phyloP scores from a whole-genome alignment of 2,329 filamentous ascomycete genomes.

The Hypocrella siamensis region DNA sequence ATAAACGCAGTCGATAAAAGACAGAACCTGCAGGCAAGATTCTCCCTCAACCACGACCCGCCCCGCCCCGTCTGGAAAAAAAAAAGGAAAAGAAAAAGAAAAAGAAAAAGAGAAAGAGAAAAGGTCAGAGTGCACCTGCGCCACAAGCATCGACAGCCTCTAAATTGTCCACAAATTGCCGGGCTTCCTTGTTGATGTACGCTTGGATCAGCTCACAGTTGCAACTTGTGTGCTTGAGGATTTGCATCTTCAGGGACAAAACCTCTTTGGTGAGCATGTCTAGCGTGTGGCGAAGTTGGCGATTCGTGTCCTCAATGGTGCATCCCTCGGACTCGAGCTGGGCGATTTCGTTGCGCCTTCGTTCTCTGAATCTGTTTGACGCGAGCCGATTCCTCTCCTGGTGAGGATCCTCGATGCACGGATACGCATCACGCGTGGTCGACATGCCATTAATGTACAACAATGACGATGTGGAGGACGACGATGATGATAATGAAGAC shows the following conservation, averaged over 20 bases:
- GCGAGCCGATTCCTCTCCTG: constrained; percentile 10
- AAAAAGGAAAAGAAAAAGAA: not conserved
- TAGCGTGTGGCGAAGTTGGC: constrained; percentile 3
- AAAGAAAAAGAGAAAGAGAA: not conserved
- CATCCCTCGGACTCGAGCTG: constrained; percentile 7
- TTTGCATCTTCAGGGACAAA: constrained; percentile 9
- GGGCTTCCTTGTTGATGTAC: constrained; percentile 8
- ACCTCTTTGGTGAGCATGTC: constrained; percentile 8
- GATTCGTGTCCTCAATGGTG: constrained; percentile 7
- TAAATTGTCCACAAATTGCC: constrained; percentile 5
- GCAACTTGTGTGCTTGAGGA: constrained; percentile 10
- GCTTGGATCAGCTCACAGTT: constrained; percentile 9
- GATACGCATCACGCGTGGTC: not conserved
- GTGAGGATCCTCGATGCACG: not conserved
- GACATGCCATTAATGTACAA: too few species aligned
- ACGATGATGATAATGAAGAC: too few species aligned
- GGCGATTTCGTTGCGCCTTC: constrained; percentile 7
- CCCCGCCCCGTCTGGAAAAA: too few species aligned
- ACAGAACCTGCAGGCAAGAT: too few species aligned
- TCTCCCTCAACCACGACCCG: too few species aligned
- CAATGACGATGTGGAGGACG: too few species aligned
- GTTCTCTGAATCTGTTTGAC: constrained; percentile 11
- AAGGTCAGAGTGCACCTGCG: too few species aligned
- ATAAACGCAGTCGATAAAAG: too few species aligned
- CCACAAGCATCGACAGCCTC: not conserved